Conservation (phyloP, 208 protist genomes). For the Trypanosoma theileri region DNA sequence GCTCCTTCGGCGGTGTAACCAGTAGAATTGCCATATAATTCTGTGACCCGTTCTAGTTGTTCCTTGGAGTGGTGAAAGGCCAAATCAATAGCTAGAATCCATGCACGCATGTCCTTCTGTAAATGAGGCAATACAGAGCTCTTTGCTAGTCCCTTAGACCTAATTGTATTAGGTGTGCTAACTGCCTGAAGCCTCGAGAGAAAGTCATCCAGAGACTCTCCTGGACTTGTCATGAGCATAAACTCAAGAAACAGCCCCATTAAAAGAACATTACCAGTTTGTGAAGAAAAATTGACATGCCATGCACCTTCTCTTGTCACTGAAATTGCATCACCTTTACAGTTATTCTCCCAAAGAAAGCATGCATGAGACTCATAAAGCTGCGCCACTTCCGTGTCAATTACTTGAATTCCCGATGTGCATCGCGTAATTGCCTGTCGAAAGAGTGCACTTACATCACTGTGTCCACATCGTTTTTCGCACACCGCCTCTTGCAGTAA, state of each 20-base stretch:
- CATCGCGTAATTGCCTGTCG: constrained; percentile 74
- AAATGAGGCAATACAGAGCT: constrained; percentile 29
- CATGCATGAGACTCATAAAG: constrained; percentile 54
- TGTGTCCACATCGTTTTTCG: constrained; percentile 26
- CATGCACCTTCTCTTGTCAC: constrained; percentile 62
- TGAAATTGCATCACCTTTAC: constrained; percentile 34
- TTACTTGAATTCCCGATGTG: constrained; percentile 39
- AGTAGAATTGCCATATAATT: constrained; percentile 28
- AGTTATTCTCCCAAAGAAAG: constrained; percentile 37
- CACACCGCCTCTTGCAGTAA: constrained; percentile 52
- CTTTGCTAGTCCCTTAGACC: constrained; percentile 24
- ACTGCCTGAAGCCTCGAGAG: constrained; percentile 17
- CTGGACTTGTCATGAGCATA: constrained; percentile 22
- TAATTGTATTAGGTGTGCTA: constrained; percentile 1
- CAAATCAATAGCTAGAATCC: constrained; percentile 47
- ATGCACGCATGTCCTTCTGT: constrained; percentile 32
- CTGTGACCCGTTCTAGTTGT: constrained; percentile 23
- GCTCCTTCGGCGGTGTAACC: constrained; percentile 61
- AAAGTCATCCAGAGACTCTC: constrained; percentile 15
- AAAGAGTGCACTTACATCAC: constrained; percentile 47
- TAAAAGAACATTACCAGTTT: constrained; percentile 56
- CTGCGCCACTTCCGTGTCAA: constrained; percentile 60
- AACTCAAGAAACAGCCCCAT: constrained; percentile 67
- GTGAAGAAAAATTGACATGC: constrained; percentile 52
- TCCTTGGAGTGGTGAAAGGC: constrained; percentile 24